These are phyloP conservation scores for Vaccinium darrowii DNA, from an alignment of 148 eudicot species.

Conservation along the genomic window DNA sequence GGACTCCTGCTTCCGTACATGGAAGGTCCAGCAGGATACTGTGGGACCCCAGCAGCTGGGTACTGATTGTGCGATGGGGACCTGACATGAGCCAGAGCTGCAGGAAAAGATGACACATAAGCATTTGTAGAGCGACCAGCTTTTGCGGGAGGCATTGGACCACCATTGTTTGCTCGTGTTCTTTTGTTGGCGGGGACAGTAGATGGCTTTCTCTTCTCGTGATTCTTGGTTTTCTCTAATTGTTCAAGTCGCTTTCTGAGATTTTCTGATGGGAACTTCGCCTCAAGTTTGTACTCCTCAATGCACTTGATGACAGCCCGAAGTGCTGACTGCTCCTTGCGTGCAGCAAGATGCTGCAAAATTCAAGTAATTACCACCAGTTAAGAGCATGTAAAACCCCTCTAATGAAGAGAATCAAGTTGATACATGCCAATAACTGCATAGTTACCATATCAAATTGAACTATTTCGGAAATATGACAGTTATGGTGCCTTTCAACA, in stretches of 20 bases:
- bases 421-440: background rate
- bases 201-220: constrained; percentile 66
- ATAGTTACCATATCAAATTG: background rate
- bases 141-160: constrained; percentile 99
- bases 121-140: constrained; percentile 86
- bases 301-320: constrained; percentile 90
- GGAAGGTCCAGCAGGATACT: constrained; percentile 49
- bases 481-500: background rate
- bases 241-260: constrained; percentile 85
- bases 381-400: background rate
- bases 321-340: constrained; percentile 93
- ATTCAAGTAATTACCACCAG: background rate
- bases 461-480: no score
- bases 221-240: constrained; percentile 67
- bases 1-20: constrained; percentile 73
- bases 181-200: constrained; percentile 77
- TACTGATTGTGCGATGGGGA: constrained; percentile 79
- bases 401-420: background rate
- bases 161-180: constrained; percentile 71
- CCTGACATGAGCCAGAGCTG: constrained; percentile 56
- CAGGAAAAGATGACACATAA: constrained; percentile 89
- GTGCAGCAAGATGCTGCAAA: constrained; percentile 72
- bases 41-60: constrained; percentile 48
- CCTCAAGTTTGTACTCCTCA: constrained; percentile 87
- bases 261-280: constrained; percentile 66